phyloP scores from a whole-genome alignment of 345 rosid species.

The Aegle marmelos region DNA sequence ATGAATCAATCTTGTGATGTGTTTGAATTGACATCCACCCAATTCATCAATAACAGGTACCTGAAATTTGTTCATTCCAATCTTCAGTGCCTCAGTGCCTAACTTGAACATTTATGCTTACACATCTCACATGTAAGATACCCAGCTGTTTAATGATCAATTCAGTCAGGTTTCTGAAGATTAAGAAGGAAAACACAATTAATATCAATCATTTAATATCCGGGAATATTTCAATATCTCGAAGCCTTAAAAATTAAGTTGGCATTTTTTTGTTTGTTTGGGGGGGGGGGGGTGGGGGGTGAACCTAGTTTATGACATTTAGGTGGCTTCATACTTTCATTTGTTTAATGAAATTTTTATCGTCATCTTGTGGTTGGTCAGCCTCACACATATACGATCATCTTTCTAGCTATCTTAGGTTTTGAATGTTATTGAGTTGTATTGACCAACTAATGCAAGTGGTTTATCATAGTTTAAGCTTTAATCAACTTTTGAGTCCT shows the following conservation, averaged over 20 bases:
- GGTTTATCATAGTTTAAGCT: slow-evolving; percentile 23
- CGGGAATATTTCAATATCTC: no score
- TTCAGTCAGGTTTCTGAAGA: background rate
- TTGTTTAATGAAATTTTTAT: no score
- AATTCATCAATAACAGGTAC: slow-evolving; percentile 31
- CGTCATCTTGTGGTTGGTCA: no score
- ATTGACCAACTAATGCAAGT: slow-evolving; percentile 18
- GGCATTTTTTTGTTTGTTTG: no score
- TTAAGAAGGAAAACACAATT: no score
- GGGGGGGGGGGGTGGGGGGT: no score
- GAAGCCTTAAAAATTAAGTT: no score
- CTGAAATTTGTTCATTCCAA: slow-evolving; percentile 33
- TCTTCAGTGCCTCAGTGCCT: slow-evolving; percentile 29
- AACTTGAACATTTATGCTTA: slow-evolving; percentile 24
- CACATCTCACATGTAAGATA: slow-evolving; percentile 29
- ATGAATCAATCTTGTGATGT: background rate
- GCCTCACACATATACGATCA: background rate
- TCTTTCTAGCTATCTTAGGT: background rate
- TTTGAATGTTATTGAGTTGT: slow-evolving; percentile 12
- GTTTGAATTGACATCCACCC: slow-evolving; percentile 31
- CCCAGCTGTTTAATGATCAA: background rate
- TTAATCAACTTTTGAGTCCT: slow-evolving; percentile 37
- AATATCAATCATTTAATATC: no score
- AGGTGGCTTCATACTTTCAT: no score
- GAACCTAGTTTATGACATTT: no score